Evolutionary conservation across 441 rosid species (phyloP).

Genomic region (Populus hybrid): DNA sequence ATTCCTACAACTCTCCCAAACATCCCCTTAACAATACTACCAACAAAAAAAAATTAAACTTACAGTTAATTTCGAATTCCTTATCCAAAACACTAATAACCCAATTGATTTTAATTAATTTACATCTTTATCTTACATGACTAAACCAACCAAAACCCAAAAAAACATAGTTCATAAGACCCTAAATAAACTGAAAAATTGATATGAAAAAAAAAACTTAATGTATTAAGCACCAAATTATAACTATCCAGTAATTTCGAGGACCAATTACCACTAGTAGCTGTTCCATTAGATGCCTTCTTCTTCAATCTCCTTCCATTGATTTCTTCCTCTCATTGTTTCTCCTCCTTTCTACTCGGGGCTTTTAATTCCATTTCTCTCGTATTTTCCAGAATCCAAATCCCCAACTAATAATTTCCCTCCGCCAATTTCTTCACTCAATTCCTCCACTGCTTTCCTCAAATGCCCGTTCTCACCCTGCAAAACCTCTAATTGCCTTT

Average conservation of each 20-base stretch:
- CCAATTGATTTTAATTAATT: neutral
- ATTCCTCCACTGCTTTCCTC: conserved; percentile 67
- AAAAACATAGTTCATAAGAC: too few relatives aligned
- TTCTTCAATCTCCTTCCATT: conserved; percentile 41
- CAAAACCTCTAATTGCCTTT: conserved; percentile 56
- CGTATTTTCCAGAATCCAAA: conserved; percentile 36
- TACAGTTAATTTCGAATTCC: neutral
- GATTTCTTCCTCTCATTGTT: conserved; percentile 42
- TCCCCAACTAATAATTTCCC: conserved; percentile 24
- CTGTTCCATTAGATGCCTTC: conserved; percentile 50
- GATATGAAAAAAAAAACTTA: neutral
- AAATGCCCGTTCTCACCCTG: conserved; percentile 56
- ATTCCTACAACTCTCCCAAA: too few relatives aligned
- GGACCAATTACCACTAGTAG: conserved; percentile 20
- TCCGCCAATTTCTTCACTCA: conserved; percentile 47
- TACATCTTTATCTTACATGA: neutral
- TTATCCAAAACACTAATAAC: neutral
- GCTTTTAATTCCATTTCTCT: conserved; percentile 32
- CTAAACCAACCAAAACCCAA: neutral
- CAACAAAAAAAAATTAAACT: too few relatives aligned
- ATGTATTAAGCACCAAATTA: neutral
- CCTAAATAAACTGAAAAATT: neutral
- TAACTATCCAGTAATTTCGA: neutral
- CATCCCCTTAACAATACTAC: too few relatives aligned
- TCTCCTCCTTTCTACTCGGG: conserved; percentile 20